These are phyloP conservation scores for Pythium volutum DNA, from an alignment of 352 stramenopile genomes.

Conservation along the genomic window DNA sequence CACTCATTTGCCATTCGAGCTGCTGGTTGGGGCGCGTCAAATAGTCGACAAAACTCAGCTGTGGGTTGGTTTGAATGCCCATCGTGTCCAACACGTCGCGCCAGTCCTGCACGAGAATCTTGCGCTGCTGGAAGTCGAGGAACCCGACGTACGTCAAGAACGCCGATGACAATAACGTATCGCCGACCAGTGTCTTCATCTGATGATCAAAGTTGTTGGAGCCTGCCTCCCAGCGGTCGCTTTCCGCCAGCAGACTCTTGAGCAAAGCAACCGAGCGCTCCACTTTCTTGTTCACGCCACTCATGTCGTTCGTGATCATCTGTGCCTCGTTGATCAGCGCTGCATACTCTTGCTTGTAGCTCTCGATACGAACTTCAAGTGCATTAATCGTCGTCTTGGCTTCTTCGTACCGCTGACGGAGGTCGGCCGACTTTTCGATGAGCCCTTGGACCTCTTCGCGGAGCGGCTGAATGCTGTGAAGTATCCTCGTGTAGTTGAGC, in stretches of 20 bases:
- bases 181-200: conserved; percentile 96
- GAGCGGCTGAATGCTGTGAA: conserved; percentile 98
- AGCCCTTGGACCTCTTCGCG: conserved; percentile 97
- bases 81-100: conserved; percentile 93
- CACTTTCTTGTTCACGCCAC: conserved; percentile 96
- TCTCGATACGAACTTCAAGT: conserved; percentile 95
- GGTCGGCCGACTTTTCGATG: conserved; percentile 91
- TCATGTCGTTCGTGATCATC: conserved; percentile 98
- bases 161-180: conserved; percentile 94
- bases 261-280: conserved; percentile 96
- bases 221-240: conserved; percentile 96
- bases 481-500: conserved; percentile 98
- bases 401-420: conserved; percentile 91
- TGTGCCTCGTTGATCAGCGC: conserved; percentile 97
- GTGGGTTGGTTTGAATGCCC: conserved; percentile 79
- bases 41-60: conserved; percentile 95
- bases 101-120: conserved; percentile 94
- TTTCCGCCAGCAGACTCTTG: conserved; percentile 97
- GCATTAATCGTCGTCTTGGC: conserved; percentile 92
- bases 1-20: conserved; percentile 93
- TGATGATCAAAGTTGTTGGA: conserved; percentile 96
- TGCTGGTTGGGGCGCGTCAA: conserved; percentile 94
- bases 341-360: conserved; percentile 99
- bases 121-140: conserved; percentile 97
- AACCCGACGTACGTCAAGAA: conserved; percentile 99